Base-by-base conservation (phyloP, 23 red algal genomes). In the Cyanidioschyzon merolae region DNA sequence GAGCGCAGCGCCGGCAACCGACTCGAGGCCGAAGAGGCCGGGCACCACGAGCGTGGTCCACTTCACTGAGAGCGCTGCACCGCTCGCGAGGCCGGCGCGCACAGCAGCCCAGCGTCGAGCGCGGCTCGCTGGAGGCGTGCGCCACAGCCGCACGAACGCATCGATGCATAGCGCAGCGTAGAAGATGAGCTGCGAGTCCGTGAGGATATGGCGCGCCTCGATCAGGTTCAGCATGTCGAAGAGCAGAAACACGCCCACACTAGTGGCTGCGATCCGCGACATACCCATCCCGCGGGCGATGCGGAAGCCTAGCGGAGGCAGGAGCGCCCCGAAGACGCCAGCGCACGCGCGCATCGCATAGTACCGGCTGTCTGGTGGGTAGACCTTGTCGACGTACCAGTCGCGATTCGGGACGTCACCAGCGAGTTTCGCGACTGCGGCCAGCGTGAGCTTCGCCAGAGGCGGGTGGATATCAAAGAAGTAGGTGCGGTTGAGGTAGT, bases 391-490 rank as follows among this genome's bases (percentile, higher is more conserved):
- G 37, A 85, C 87, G 17, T 58, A 75, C 54, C 76, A 96, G 38
- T 85, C 68, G 3, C 74, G 74, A 38, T 76, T 41, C 21, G 86
- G 87, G 30, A 87, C 71, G 78, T 96, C 89, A 0, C 87, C 84
- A 30, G 58, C 54, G 3, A 96, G 35, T 1, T 76, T 74, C 37
- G 79, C 88, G 36, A 79, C 82, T 24, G 63, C 67, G 1, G 82
- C 59, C n/a, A 98, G 76, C 15, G 83, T 89, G 1, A 98, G 85
- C 37, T 98, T 98, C 40, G 79, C 94, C 3, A 98, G 68, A 32
- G 88, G 88, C 41, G 94, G 94, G 34, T 98, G 94, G 71, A 98
- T 98, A 76, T 98, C 94, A 68, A 91, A 98, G 38, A 88, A 88
- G 82, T 92, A 91, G 34, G 81, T 79, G 34, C 89, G 82, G 2